phyloP scores from a whole-genome alignment of 768 basidiomycete genomes.

The Hericium coralloides region DNA sequence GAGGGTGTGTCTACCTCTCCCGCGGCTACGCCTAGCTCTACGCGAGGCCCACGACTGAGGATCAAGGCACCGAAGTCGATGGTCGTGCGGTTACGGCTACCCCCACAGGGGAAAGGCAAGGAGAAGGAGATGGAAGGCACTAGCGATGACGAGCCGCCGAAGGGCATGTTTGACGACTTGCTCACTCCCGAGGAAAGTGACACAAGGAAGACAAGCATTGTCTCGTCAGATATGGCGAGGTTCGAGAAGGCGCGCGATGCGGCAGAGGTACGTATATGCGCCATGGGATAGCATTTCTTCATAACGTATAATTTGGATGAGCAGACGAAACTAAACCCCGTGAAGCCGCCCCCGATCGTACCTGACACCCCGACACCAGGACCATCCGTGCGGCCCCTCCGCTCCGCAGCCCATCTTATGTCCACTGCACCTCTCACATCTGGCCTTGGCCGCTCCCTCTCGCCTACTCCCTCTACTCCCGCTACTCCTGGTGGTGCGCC shows the following conservation, averaged over 20 bases:
- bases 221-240: slow-evolving; percentile 47
- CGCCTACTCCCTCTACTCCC: slow-evolving; percentile 32
- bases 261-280: slow-evolving; percentile 54
- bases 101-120: slow-evolving; percentile 58
- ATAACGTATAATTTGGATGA: background rate
- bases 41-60: slow-evolving; percentile 15
- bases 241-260: slow-evolving; percentile 66
- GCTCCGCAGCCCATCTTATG: slow-evolving; percentile 42
- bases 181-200: slow-evolving; percentile 63
- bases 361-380: slow-evolving; percentile 36
- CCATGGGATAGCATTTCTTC: background rate
- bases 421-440: slow-evolving; percentile 22
- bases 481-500: slow-evolving; percentile 8
- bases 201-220: slow-evolving; percentile 57
- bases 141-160: slow-evolving; percentile 40
- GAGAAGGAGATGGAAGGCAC: slow-evolving; percentile 54
- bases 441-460: slow-evolving; percentile 13
- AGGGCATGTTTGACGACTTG: slow-evolving; percentile 80
- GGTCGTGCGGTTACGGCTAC: slow-evolving; percentile 45
- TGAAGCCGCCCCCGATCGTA: slow-evolving; percentile 22
- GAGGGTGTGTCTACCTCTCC: background rate
- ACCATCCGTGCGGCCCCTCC: slow-evolving; percentile 53
- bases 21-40: background rate
- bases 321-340: slow-evolving; percentile 44
- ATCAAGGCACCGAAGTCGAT: slow-evolving; percentile 21